Conservation (phyloP, 2,329 filamentous ascomycete species). For the Colletotrichum agaves region DNA sequence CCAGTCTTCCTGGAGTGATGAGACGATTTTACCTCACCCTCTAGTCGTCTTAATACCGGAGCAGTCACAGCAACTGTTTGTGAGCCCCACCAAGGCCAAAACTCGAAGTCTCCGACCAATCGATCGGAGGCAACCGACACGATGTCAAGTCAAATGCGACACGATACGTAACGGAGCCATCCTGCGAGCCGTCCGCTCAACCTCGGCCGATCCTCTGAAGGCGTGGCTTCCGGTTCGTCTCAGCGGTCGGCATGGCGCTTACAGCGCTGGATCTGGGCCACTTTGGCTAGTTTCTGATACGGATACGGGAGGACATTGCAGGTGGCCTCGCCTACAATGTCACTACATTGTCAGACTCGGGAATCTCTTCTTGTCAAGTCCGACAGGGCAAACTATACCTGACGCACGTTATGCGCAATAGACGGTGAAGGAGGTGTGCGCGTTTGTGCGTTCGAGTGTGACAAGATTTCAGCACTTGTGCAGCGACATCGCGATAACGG, state of each 20-base stretch:
- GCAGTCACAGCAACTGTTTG: constrained; percentile 14
- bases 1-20: background rate
- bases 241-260: constrained; percentile 7
- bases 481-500: constrained; percentile 30
- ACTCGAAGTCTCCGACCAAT: constrained; percentile 15
- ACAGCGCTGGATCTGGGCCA: background rate
- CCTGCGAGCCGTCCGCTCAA: background rate
- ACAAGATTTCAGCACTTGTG: constrained; percentile 37
- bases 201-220: background rate
- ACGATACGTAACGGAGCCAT: constrained; percentile 6
- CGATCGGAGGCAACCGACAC: constrained; percentile 23
- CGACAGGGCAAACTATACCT: background rate
- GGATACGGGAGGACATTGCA: background rate
- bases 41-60: constrained; percentile 33
- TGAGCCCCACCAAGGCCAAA: constrained; percentile 25
- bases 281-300: background rate
- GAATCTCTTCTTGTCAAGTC: background rate
- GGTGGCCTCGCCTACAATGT: background rate
- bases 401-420: constrained; percentile 18
- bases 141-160: constrained; percentile 4
- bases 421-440: constrained; percentile 26
- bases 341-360: constrained; percentile 1
- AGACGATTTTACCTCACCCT: constrained; percentile 24
- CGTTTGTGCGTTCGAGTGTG: constrained; percentile 24
- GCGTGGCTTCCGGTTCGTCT: background rate